Evolutionary conservation across 352 stramenopile genomes (phyloP).

Genomic region (Pythium aristosporum): DNA sequence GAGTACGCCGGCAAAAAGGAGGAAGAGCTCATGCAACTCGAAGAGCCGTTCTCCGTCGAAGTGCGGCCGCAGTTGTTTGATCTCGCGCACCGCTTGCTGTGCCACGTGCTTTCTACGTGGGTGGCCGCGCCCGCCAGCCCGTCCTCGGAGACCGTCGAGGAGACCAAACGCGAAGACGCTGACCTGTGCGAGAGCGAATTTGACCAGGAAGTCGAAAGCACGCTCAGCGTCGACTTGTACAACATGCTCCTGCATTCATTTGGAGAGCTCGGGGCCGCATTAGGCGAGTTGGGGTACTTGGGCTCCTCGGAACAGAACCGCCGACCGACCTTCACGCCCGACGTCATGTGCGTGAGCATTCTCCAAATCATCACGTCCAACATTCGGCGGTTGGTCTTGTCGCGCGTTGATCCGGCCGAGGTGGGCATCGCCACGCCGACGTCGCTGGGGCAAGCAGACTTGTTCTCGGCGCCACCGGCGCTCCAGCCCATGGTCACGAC

Average conservation of each 20-base stretch:
- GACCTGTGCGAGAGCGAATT: background rate
- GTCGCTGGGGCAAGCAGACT: constrained; percentile 38
- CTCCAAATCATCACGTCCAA: constrained; percentile 66
- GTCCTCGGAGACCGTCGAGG: background rate
- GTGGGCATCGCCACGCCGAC: constrained; percentile 57
- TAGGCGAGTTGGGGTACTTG: constrained; percentile 19
- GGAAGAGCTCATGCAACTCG: constrained; percentile 70
- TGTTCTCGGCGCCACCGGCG: constrained; percentile 55
- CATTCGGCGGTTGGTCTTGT: constrained; percentile 78
- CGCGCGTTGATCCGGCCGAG: constrained; percentile 68
- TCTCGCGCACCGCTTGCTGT: constrained; percentile 64
- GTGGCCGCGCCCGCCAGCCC: constrained; percentile 20
- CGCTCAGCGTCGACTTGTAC: constrained; percentile 27
- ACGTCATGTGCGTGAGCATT: constrained; percentile 67
- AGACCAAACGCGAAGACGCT: constrained; percentile 7
- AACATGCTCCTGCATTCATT: constrained; percentile 30
- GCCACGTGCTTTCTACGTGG: constrained; percentile 60
- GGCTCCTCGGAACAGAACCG: constrained; percentile 19
- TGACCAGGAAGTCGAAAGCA: constrained; percentile 14
- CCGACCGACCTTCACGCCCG: constrained; percentile 44
- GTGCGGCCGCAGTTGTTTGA: constrained; percentile 74
- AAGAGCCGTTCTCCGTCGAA: constrained; percentile 84
- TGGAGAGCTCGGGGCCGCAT: constrained; percentile 17
- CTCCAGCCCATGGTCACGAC: constrained; percentile 62
- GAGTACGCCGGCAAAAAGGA: constrained; percentile 65